phyloP scores from a whole-genome alignment of 768 basidiomycete genomes.

The Lactarius trivialis region DNA sequence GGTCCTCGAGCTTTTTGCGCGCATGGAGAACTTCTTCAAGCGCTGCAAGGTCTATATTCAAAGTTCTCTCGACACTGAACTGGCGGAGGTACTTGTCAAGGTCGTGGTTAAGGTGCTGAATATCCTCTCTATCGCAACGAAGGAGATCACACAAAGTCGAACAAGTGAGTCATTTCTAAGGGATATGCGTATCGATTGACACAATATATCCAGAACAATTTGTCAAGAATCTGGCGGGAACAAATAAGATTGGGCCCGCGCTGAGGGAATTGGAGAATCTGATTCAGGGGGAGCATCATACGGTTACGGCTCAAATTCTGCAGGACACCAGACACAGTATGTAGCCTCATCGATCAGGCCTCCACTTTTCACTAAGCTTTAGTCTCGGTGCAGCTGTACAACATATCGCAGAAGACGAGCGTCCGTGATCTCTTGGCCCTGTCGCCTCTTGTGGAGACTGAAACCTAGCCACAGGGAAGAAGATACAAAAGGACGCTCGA shows the following conservation, averaged over 20 bases:
- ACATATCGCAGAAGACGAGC: neutral
- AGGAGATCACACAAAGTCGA: neutral
- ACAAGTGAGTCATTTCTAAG: neutral
- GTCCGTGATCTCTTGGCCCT: neutral
- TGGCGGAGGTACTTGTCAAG: neutral
- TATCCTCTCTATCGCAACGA: neutral
- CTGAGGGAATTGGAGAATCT: neutral
- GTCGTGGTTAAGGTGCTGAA: neutral
- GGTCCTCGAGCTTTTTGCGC: neutral
- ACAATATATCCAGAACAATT: neutral
- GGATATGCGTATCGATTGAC: neutral
- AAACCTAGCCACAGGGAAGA: neutral
- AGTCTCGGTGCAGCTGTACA: neutral
- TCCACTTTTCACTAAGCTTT: neutral
- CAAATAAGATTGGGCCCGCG: neutral
- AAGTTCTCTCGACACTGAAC: neutral
- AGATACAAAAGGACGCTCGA: neutral
- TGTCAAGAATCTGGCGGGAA: neutral
- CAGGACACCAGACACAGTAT: neutral
- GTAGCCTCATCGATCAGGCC: neutral
- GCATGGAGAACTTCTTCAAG: neutral
- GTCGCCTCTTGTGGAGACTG: neutral
- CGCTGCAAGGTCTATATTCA: neutral
- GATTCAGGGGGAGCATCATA: constrained; percentile 1
- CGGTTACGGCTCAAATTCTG: neutral